These are phyloP conservation scores for Carex pumila DNA, from an alignment of 176 grass and related monocot genomes.

Conservation along the genomic window DNA sequence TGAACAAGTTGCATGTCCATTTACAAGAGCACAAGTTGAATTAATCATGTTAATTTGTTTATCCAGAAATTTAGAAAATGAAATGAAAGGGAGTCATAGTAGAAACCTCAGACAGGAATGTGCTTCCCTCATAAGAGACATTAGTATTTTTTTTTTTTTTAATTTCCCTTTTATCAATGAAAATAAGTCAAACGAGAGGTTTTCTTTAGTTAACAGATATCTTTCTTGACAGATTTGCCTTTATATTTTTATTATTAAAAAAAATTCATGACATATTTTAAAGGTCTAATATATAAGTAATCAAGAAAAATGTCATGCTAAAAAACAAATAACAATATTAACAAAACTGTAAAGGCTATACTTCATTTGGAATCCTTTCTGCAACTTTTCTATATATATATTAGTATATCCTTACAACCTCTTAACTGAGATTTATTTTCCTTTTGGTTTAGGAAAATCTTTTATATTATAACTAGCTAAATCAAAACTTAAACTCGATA, in stretches of 20 bases:
- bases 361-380: background rate
- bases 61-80: background rate
- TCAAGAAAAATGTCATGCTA: too few relatives aligned
- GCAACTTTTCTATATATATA: background rate
- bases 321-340: background rate
- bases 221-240: background rate
- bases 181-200: background rate
- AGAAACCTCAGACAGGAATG: background rate
- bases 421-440: background rate
- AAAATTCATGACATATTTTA: background rate
- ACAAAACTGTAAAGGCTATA: background rate
- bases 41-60: background rate
- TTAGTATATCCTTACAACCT: background rate
- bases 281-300: background rate
- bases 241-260: background rate
- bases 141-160: background rate
- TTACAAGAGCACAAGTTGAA: slow-evolving; percentile 9
- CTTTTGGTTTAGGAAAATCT: background rate
- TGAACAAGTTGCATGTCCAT: background rate
- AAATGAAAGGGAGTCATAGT: background rate
- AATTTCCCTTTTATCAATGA: background rate
- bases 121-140: background rate
- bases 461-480: background rate
- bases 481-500: background rate
- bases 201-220: background rate